Evolutionary conservation across 2,329 filamentous ascomycete genomes (phyloP).

Genomic region (Pestalotiopsis sp.): DNA sequence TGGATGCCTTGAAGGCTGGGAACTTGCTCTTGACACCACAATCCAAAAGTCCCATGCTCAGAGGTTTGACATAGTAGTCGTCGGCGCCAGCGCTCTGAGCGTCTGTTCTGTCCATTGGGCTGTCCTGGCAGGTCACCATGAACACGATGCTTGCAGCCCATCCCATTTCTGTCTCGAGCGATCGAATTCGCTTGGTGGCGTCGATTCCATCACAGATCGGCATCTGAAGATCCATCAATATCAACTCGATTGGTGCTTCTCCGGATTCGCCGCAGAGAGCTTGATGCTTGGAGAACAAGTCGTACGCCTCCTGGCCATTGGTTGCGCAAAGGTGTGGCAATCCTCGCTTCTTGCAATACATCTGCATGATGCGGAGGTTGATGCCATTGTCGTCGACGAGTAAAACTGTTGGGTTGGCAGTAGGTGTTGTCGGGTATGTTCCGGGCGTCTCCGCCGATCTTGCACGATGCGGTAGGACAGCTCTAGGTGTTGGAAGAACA

Average conservation of each 20-base stretch:
- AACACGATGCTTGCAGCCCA: constrained; percentile 3
- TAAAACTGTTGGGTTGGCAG: constrained; percentile 19
- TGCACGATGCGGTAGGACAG: background rate
- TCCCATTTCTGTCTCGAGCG: constrained; percentile 29
- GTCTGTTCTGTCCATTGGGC: constrained; percentile 3
- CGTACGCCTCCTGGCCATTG: constrained; percentile 44
- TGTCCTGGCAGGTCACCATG: constrained; percentile 29
- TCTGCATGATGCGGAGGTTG: constrained; percentile 47
- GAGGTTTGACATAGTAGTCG: constrained; percentile 14
- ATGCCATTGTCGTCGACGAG: constrained; percentile 50
- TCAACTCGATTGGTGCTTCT: constrained; percentile 36
- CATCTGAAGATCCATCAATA: constrained; percentile 46
- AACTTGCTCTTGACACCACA: constrained; percentile 4
- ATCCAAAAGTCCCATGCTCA: constrained; percentile 9
- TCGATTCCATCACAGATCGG: constrained; percentile 41
- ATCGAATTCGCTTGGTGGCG: constrained; percentile 37
- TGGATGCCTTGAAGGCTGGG: constrained; percentile 3
- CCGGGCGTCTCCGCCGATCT: background rate
- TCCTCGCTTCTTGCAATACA: constrained; percentile 44
- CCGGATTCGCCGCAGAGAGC: background rate
- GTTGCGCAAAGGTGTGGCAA: constrained; percentile 41
- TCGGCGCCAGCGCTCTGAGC: constrained; percentile 11
- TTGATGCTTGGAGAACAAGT: constrained; percentile 28
- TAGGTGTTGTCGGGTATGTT: background rate
- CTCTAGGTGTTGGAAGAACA: no score